phyloP scores from a whole-genome alignment of 2,329 filamentous ascomycete genomes.

The Waltergamsia citrina region DNA sequence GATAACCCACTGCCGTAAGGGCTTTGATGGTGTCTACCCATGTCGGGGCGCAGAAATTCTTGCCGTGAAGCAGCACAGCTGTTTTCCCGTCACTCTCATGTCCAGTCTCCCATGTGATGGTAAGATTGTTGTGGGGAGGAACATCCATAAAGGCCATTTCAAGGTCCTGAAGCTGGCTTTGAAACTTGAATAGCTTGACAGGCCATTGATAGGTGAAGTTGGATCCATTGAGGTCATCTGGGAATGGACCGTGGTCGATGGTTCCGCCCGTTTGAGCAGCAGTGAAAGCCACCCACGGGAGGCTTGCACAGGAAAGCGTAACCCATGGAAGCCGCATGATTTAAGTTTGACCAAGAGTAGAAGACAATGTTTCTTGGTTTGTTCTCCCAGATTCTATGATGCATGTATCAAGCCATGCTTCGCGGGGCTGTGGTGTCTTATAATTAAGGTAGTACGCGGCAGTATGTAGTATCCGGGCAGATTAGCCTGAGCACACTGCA shows the following conservation, averaged over 20 bases:
- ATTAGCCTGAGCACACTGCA: no score
- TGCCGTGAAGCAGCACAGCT: constrained; percentile 41
- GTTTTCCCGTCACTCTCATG: constrained; percentile 26
- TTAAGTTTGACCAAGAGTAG: no score
- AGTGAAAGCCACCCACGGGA: constrained; percentile 11
- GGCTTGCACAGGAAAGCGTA: no score
- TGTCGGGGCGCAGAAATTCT: constrained; percentile 46
- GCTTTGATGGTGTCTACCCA: constrained; percentile 37
- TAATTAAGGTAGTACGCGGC: no score
- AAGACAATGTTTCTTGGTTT: no score
- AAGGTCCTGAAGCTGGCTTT: constrained; percentile 34
- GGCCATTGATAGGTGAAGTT: constrained; percentile 45
- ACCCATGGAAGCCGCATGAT: no score
- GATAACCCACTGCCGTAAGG: constrained; percentile 33
- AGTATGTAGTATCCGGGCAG: no score
- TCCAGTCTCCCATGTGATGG: no score
- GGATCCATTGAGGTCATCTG: constrained; percentile 34
- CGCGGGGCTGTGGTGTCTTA: no score
- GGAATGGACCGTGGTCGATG: constrained; percentile 25
- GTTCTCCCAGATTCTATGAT: no score
- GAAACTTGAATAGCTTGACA: constrained; percentile 35
- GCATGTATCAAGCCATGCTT: no score
- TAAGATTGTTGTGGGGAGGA: constrained; percentile 19
- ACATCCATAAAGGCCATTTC: constrained; percentile 50
- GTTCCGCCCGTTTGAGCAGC: constrained; percentile 16